Percentiles rank a stretch among this genome's conserved stretches.
These are phyloP conservation scores for Cyclocybe aegerita DNA, from an alignment of 768 basidiomycete genomes.

Conservation along the genomic window DNA sequence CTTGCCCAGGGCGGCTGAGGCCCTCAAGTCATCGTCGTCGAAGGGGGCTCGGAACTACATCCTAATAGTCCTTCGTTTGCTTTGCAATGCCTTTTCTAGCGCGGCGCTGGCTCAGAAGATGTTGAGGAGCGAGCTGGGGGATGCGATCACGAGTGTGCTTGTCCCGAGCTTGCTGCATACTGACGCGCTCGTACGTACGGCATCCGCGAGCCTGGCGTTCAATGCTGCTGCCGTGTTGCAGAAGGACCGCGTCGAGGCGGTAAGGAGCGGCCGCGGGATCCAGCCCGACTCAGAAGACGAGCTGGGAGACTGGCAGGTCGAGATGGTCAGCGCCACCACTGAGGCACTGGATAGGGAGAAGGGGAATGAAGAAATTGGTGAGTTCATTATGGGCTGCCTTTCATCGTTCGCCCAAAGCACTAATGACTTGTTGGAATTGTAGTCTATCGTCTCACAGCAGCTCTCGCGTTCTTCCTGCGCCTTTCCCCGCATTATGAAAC, in stretches of 20 bases:
- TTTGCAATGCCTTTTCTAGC: conserved; percentile 66
- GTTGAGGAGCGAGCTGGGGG: conserved; percentile 28
- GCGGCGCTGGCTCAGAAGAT: conserved; percentile 41
- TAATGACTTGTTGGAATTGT: conserved; percentile 2
- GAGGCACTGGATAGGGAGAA: conserved; percentile 76
- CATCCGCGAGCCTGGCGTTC: conserved; percentile 82
- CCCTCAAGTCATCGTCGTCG: conserved; percentile 22
- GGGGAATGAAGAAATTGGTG: conserved; percentile 78
- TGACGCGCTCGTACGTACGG: conserved; percentile 68
- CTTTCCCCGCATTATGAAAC: conserved; percentile 68
- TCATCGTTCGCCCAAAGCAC: not conserved
- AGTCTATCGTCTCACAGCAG: conserved; percentile 85
- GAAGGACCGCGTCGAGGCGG: conserved; percentile 48
- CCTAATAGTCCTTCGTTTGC: conserved; percentile 65
- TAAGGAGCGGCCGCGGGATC: conserved; percentile 26
- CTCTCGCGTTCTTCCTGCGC: conserved; percentile 73
- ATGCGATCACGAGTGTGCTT: conserved; percentile 49
- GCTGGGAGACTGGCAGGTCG: conserved; percentile 84
- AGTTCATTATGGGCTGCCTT: conserved; percentile 24
- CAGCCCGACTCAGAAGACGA: conserved; percentile 39
- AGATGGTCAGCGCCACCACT: conserved; percentile 79
- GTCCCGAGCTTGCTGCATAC: conserved; percentile 68
- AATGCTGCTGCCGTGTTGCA: conserved; percentile 71
- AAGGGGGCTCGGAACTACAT: conserved; percentile 52
- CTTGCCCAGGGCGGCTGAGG: conserved; percentile 40